Percentiles rank a stretch among this genome's conserved stretches.
Conservation (phyloP, 192 early-diverging fungal species). For the Neocallimastix lanati region DNA sequence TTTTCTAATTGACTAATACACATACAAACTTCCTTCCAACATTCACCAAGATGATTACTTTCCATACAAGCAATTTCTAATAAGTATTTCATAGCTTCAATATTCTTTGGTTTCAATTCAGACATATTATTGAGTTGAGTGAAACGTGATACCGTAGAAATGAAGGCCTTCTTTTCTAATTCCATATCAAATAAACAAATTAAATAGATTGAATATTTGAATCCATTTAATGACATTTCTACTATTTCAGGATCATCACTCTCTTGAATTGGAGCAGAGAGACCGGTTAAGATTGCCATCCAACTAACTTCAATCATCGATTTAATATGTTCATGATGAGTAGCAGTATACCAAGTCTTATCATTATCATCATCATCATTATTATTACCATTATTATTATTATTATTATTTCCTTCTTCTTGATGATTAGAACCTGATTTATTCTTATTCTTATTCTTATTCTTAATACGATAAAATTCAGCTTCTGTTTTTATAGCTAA, state of each 20-base stretch:
- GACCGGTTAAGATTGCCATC: slow-evolving; percentile 68
- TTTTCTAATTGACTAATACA: slow-evolving; percentile 74
- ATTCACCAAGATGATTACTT: slow-evolving; percentile 27
- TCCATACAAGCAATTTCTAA: slow-evolving; percentile 55
- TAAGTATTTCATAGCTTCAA: slow-evolving; percentile 73
- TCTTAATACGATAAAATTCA: background rate
- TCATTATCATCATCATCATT: no score
- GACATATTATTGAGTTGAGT: slow-evolving; percentile 66
- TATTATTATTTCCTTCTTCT: no score
- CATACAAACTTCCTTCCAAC: slow-evolving; percentile 70
- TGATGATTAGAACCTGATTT: slow-evolving; percentile 27
- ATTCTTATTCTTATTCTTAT: no score
- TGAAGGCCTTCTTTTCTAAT: slow-evolving; percentile 78
- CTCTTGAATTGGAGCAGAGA: slow-evolving; percentile 69
- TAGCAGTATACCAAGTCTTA: slow-evolving; percentile 19
- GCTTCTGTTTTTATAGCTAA: background rate
- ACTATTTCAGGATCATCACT: slow-evolving; percentile 35
- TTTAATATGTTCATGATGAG: slow-evolving; percentile 70
- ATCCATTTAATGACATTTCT: slow-evolving; percentile 54
- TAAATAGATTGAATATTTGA: slow-evolving; percentile 61
- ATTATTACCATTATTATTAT: no score
- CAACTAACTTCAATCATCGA: slow-evolving; percentile 84
- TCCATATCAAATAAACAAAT: slow-evolving; percentile 72
- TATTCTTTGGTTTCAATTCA: slow-evolving; percentile 78
- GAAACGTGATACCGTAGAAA: slow-evolving; percentile 72